Base-by-base conservation (phyloP, 2,329 filamentous ascomycete species). In the Trichoderma gracile region DNA sequence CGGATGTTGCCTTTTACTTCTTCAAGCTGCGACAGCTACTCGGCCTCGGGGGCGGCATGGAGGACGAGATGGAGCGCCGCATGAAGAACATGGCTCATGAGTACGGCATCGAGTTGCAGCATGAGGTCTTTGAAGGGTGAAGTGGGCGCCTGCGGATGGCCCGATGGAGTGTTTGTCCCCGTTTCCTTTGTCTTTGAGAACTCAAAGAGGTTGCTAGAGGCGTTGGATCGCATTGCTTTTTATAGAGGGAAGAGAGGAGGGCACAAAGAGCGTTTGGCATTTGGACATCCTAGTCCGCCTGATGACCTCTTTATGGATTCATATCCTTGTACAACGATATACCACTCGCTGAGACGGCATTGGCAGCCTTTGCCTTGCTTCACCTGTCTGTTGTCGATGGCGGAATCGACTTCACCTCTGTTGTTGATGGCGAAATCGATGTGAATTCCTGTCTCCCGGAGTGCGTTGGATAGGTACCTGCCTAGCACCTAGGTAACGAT, bases 41-140 rank as follows among this genome's bases (percentile, higher is more conserved):
- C 14, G 91, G 91, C 0, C 76, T 88, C 3, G 92, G 93, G 0
- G 84, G 87, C 10, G 93, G 93, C 0, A 95, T 98, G 90, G 95
- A 98, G 75, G 94, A 97, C 73, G 92, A 94, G 74, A 88, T 98
- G 67, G 95, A 98, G 80, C 84, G 85, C 73, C 85, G 89, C 70
- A 96, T 98, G 93, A 89, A 86, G 77, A 85, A 83, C 64, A 91
- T 97, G 82, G 94, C 93, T 1, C 92, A 90, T 74, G 93, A 96
- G 70, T 93, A 95, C 78, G 95, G 95, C 0, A 86, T 98, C 3
- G 93, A 98, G 76, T 78, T 98, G 69, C 90, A 96, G 74, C 92
- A 96, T 75, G 87, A 88, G 46, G 84, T 97, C 2, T 97, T 97
- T 78, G 92, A 96, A 64, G 93, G 94, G 4, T 97, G 71, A 71